phyloP scores from a whole-genome alignment of 2,329 filamentous ascomycete species.

The Nigrospora osmanthi region DNA sequence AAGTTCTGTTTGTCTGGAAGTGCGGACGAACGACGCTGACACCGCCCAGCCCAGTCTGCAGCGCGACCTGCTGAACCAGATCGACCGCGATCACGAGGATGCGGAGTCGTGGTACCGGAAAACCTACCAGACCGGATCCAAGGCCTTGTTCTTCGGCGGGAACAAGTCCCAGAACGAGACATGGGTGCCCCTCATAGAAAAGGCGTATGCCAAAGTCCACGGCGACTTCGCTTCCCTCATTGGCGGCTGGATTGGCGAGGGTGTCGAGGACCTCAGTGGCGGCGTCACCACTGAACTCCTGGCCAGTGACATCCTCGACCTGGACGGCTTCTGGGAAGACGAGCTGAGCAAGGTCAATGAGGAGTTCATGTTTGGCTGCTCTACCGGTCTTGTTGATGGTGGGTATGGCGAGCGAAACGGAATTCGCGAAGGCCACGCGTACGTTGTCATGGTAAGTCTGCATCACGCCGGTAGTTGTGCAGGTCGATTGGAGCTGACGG shows the following conservation, averaged over 20 bases:
- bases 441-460: conserved; percentile 40
- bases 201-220: conserved; percentile 79
- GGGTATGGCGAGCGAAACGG: conserved; percentile 54
- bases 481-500: not conserved
- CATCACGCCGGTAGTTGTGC: not conserved
- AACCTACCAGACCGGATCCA: conserved; percentile 66
- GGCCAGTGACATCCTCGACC: conserved; percentile 65
- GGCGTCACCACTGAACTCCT: conserved; percentile 64
- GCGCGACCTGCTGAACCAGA: conserved; percentile 65
- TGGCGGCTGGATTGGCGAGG: conserved; percentile 62
- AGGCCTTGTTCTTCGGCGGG: conserved; percentile 71
- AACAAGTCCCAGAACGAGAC: conserved; percentile 72
- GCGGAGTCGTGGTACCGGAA: conserved; percentile 64
- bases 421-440: conserved; percentile 51
- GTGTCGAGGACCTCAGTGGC: conserved; percentile 53
- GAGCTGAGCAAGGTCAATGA: conserved; percentile 75
- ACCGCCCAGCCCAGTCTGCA: conserved; percentile 52
- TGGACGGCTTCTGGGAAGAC: conserved; percentile 75
- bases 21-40: not conserved
- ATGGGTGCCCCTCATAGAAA: conserved; percentile 74
- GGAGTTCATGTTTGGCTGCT: conserved; percentile 71
- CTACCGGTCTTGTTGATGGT: conserved; percentile 53
- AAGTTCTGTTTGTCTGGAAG: not conserved
- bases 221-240: conserved; percentile 67
- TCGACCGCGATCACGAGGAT: conserved; percentile 65